Evolutionary conservation across 371 early-diverging fungal species (phyloP).

Genomic region (Fennellomyces sp.): DNA sequence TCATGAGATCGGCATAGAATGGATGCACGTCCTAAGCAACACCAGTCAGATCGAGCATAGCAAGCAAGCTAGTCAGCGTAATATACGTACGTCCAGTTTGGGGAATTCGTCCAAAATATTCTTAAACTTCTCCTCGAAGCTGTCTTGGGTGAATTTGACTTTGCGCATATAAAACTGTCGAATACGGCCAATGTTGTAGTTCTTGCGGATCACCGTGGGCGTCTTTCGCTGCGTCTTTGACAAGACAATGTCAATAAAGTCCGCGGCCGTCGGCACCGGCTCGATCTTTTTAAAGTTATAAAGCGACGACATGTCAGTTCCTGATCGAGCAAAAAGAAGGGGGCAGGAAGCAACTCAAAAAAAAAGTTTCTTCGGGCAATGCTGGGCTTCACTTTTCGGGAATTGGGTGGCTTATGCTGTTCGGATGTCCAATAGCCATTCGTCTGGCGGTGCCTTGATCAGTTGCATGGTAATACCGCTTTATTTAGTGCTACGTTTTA

Average conservation of each 20-base stretch:
- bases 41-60: neutral
- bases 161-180: constrained; percentile 99
- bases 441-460: too few relatives aligned
- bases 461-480: too few relatives aligned
- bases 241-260: constrained; percentile 98
- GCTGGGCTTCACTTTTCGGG: neutral
- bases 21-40: constrained; percentile 95
- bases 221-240: constrained; percentile 99
- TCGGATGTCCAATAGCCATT: too few relatives aligned
- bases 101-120: constrained; percentile 98
- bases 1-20: constrained; percentile 99
- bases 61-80: too few relatives aligned
- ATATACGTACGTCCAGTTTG: constrained; percentile 89
- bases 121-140: constrained; percentile 96
- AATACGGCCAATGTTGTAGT: constrained; percentile 96
- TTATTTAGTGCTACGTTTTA: too few relatives aligned
- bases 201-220: constrained; percentile 98
- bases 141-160: constrained; percentile 99
- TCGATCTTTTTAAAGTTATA: constrained; percentile 99
- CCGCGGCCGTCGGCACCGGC: constrained; percentile 92
- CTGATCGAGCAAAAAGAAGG: constrained; percentile 1
- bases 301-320: constrained; percentile 35
- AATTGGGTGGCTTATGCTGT: too few relatives aligned
- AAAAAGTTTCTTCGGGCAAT: neutral
- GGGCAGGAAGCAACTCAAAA: neutral